phyloP scores from a whole-genome alignment of 169 alveolate species.

The Plasmodium falciparum region DNA sequence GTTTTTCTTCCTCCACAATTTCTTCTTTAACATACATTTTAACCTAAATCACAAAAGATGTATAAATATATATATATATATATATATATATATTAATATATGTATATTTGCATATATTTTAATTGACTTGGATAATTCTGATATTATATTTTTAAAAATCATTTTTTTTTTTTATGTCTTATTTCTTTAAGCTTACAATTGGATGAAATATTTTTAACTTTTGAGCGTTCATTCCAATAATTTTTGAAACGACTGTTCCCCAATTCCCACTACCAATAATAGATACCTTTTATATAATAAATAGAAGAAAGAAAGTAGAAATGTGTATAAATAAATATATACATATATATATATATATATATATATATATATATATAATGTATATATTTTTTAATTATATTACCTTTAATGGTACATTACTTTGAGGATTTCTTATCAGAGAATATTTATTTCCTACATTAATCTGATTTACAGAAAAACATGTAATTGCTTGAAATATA shows the following conservation, averaged over 20 bases:
- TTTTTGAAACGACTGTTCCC: slow-evolving; percentile 91
- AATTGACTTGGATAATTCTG: not conserved
- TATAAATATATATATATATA: too few species aligned
- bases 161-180: not conserved
- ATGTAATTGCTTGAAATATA: slow-evolving; percentile 18
- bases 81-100: too few species aligned
- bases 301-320: not conserved
- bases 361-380: not conserved
- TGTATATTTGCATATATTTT: too few species aligned
- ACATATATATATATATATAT: too few species aligned
- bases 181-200: slow-evolving; percentile 74
- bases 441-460: slow-evolving; percentile 11
- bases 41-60: slow-evolving; percentile 80
- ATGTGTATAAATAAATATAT: slow-evolving; percentile 11
- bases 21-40: slow-evolving; percentile 92
- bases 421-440: slow-evolving; percentile 14
- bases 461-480: slow-evolving; percentile 30
- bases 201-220: slow-evolving; percentile 80
- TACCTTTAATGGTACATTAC: slow-evolving; percentile 30
- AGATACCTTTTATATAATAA: slow-evolving; percentile 80
- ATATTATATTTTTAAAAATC: not conserved
- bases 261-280: slow-evolving; percentile 92
- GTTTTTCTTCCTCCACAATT: slow-evolving; percentile 86
- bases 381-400: not conserved
- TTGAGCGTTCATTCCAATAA: slow-evolving; percentile 82